These are phyloP conservation scores for Trichomonas tenax DNA, from an alignment of 208 protist species.

Conservation along the genomic window DNA sequence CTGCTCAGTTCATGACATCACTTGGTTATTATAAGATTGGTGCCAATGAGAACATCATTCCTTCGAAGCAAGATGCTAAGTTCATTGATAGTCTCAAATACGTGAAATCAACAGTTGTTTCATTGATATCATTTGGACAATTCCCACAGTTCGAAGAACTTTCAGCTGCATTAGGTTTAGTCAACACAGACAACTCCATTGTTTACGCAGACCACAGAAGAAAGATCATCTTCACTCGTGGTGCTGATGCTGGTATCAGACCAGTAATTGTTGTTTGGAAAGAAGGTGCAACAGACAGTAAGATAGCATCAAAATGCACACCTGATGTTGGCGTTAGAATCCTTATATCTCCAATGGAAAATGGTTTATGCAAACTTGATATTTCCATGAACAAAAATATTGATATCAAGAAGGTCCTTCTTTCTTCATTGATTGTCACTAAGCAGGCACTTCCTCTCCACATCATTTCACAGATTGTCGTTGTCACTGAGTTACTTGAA, in stretches of 20 bases:
- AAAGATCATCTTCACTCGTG: not conserved
- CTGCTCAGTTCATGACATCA: not conserved
- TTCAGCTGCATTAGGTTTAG: not conserved
- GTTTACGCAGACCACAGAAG: not conserved
- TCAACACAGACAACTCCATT: not conserved
- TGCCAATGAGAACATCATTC: not conserved
- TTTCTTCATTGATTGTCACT: not conserved
- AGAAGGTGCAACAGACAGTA: not conserved
- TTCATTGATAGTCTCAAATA: not conserved
- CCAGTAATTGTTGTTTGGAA: not conserved
- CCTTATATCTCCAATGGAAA: not conserved
- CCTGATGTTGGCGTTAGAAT: not conserved
- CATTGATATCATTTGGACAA: not conserved
- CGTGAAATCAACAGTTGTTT: not conserved
- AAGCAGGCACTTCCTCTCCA: not conserved
- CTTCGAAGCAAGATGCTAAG: not conserved
- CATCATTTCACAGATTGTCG: not conserved
- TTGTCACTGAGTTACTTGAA: not conserved
- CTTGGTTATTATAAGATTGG: not conserved
- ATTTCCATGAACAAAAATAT: not conserved
- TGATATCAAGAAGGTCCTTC: not conserved
- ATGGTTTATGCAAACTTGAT: not conserved
- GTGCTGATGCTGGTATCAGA: not conserved
- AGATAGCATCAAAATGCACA: not conserved
- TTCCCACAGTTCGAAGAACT: not conserved